These are phyloP conservation scores for Pluteus cervinus DNA, from an alignment of 768 basidiomycete genomes.

Conservation along the genomic window DNA sequence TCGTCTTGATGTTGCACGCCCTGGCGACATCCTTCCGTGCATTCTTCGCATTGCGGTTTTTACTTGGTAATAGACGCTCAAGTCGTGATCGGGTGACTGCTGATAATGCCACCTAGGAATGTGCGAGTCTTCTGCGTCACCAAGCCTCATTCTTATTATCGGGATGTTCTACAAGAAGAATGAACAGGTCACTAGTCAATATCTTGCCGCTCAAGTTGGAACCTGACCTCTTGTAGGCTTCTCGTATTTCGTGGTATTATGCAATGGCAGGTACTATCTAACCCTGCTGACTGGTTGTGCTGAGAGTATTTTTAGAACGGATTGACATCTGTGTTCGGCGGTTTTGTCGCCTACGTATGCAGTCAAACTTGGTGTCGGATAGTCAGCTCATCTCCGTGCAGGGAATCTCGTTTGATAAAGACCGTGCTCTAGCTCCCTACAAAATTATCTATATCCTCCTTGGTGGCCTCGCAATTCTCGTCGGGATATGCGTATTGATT, in stretches of 20 bases:
- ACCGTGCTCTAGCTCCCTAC: constrained; percentile 44
- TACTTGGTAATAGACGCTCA: too few relatives aligned
- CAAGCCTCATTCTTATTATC: constrained; percentile 54
- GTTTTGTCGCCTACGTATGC: constrained; percentile 55
- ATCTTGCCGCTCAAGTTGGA: not conserved
- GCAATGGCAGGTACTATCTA: constrained; percentile 39
- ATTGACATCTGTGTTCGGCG: constrained; percentile 54
- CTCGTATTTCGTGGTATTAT: constrained; percentile 60
- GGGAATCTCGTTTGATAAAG: constrained; percentile 53
- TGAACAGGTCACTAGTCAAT: constrained; percentile 37
- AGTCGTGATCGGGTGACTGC: too few relatives aligned
- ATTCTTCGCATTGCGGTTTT: constrained; percentile 58
- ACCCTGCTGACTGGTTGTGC: not conserved
- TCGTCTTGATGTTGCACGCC: constrained; percentile 54
- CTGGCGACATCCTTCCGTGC: constrained; percentile 49
- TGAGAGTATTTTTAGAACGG: constrained; percentile 42
- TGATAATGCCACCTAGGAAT: constrained; percentile 53
- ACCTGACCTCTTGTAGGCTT: too few relatives aligned
- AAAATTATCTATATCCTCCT: constrained; percentile 58
- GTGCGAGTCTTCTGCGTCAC: constrained; percentile 63
- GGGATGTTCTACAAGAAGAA: constrained; percentile 68
- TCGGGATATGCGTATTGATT: constrained; percentile 49
- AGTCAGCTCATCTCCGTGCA: constrained; percentile 10
- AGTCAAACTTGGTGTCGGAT: not conserved
- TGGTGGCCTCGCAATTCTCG: constrained; percentile 53